phyloP scores from a whole-genome alignment of 768 basidiomycete genomes.

The Pisolithus orientalis region DNA sequence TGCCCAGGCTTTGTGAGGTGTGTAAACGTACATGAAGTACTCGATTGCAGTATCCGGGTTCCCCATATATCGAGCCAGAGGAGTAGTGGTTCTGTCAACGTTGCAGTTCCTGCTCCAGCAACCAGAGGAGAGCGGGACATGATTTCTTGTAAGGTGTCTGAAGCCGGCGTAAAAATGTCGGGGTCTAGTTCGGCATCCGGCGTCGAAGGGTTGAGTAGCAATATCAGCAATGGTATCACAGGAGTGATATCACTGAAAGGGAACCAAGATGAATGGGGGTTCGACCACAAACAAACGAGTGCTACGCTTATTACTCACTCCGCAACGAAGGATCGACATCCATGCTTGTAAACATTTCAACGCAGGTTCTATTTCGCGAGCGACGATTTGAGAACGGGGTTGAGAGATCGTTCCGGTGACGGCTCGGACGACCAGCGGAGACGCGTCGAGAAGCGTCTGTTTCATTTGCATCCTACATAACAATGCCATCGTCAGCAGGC shows the following conservation, averaged over 20 bases:
- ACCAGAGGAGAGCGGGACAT: constrained; percentile 68
- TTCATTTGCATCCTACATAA: constrained; percentile 51
- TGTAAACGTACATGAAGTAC: constrained; percentile 28
- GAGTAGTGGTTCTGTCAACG: constrained; percentile 83
- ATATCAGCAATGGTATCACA: constrained; percentile 59
- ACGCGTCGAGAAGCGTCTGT: constrained; percentile 59
- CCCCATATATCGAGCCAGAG: constrained; percentile 65
- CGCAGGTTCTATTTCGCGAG: constrained; percentile 56
- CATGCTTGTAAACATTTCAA: constrained; percentile 80
- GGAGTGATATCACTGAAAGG: constrained; percentile 57
- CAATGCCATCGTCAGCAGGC: constrained; percentile 4
- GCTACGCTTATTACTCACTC: constrained; percentile 41
- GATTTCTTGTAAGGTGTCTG: constrained; percentile 72
- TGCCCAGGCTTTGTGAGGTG: not conserved
- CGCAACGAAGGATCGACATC: constrained; percentile 60
- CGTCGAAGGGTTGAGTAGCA: constrained; percentile 30
- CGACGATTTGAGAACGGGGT: constrained; percentile 25
- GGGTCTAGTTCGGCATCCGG: constrained; percentile 35
- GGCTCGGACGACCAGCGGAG: constrained; percentile 65
- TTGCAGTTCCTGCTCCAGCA: constrained; percentile 59
- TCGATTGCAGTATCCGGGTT: constrained; percentile 34
- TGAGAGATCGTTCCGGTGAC: constrained; percentile 52
- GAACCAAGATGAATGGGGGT: not conserved
- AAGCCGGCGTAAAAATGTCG: constrained; percentile 55
- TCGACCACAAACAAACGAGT: not conserved